Evolutionary conservation across 805 yeast species (phyloP), one percentile per base, ranked within the genome.

Genomic region (Sugiyamaella floridensis): DNA sequence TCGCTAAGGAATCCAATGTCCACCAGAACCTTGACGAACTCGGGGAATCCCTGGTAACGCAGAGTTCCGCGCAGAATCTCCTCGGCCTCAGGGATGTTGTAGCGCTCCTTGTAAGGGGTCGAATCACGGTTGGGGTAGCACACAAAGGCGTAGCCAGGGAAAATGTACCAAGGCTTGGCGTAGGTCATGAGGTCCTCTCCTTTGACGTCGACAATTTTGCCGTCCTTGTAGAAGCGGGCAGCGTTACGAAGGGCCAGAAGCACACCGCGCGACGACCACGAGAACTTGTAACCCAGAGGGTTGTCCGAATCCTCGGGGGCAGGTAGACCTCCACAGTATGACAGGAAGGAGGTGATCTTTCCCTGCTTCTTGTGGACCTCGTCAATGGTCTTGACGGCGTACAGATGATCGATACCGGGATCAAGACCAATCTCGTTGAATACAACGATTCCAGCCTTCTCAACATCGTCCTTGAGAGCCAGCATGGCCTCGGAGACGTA

Each of bases 211-310:
- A 78, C 96, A 60, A 88, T 72, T 67, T 88, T 71, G 66, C 97
- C 97, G 67, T 50, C 84, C 73, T 85, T 75, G 81, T 84, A 92
- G 77, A 82, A 92, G 63, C 82, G 82, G 58, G 98, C 99, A 57
- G 85, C 75, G 77, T 93, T 95, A 79, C 96, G 85, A 68, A 93
- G 80, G 16, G 99, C 99, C 65, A 93, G 80, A 67, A 93, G 75
- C 43, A 93, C 98, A 74, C 99, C 99, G 74, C 99, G 84, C 40
- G 98, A 90, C 32, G 97, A 89, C 99, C 99, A 93, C 43, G 98
- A 90, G 75, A 93, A 93, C 78, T 93, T 93, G 82, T 93, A 93
- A 63, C 99, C 99, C 69, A 93, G 78, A 54, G 99, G 99, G 76
- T 93, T 93, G 75, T 89, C 96, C 29, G 98, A 92, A 72, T 85